phyloP scores from a whole-genome alignment of 1,284 basidiomycete species.

The Cutaneotrichosporon daszewskae region DNA sequence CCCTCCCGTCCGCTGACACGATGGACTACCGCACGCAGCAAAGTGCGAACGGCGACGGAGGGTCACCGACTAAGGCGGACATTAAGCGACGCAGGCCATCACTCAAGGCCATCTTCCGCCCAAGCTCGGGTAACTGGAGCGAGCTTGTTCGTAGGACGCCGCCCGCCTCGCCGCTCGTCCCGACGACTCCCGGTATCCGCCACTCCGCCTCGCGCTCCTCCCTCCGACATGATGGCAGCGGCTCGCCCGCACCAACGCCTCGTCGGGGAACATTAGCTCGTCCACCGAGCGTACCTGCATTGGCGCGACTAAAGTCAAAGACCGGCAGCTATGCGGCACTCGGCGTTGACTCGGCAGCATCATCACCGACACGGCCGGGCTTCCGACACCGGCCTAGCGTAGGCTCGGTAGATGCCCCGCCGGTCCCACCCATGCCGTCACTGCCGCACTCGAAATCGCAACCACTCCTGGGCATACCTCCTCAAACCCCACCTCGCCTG shows the following conservation, averaged over 20 bases:
- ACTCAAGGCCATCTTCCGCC: constrained; percentile 36
- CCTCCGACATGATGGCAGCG: too few relatives aligned
- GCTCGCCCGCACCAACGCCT: too few relatives aligned
- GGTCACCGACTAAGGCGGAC: constrained; percentile 2
- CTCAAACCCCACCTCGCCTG: neutral
- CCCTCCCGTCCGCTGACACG: neutral
- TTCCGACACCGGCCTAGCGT: constrained; percentile 1
- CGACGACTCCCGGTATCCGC: neutral
- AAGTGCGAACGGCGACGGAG: neutral
- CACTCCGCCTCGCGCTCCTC: neutral
- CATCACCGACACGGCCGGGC: constrained; percentile 1
- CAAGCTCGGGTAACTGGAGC: constrained; percentile 37
- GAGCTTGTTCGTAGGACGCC: constrained; percentile 25
- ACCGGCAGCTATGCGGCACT: constrained; percentile 3
- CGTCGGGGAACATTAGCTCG: constrained; percentile 3
- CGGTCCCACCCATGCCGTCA: neutral
- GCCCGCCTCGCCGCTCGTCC: constrained; percentile 6
- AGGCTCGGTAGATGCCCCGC: neutral
- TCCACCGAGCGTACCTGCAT: constrained; percentile 9
- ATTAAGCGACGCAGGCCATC: constrained; percentile 24
- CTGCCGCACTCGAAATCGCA: neutral
- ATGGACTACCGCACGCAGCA: constrained; percentile 1
- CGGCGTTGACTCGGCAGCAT: constrained; percentile 5
- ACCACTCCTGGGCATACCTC: neutral
- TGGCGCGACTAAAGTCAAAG: constrained; percentile 11